These are phyloP conservation scores for Cadophora sp. DNA, from an alignment of 2,329 filamentous ascomycete genomes.

Conservation along the genomic window DNA sequence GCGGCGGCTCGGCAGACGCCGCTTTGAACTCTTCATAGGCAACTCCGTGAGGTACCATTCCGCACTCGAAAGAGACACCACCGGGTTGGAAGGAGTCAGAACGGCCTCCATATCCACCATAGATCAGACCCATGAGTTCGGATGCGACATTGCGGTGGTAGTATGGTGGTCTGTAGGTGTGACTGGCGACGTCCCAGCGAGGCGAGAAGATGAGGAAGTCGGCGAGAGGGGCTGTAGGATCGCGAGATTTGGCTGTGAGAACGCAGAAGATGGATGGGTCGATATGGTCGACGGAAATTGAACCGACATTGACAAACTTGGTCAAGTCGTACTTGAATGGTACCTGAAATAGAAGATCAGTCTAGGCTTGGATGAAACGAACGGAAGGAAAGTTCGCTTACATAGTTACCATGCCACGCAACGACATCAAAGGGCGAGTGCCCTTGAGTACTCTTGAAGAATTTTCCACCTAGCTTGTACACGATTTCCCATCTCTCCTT, in stretches of 20 bases:
- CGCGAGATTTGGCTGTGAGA: slow-evolving; percentile 63
- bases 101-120: slow-evolving; percentile 64
- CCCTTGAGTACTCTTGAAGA: slow-evolving; percentile 68
- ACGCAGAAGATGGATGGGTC: slow-evolving; percentile 73
- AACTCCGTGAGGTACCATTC: slow-evolving; percentile 56
- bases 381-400: slow-evolving; percentile 8
- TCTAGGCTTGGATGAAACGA: slow-evolving; percentile 27
- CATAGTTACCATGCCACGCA: slow-evolving; percentile 73
- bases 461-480: slow-evolving; percentile 69
- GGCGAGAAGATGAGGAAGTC: slow-evolving; percentile 75
- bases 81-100: slow-evolving; percentile 64
- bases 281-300: slow-evolving; percentile 67
- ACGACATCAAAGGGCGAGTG: slow-evolving; percentile 81
- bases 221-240: slow-evolving; percentile 60
- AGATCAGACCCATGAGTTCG: slow-evolving; percentile 54
- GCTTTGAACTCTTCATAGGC: slow-evolving; percentile 52
- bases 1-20: slow-evolving; percentile 55
- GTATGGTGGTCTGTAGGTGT: slow-evolving; percentile 65
- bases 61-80: slow-evolving; percentile 50
- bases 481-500: slow-evolving; percentile 43
- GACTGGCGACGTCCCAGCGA: slow-evolving; percentile 67
- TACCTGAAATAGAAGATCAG: slow-evolving; percentile 38
- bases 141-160: slow-evolving; percentile 62
- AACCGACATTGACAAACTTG: slow-evolving; percentile 65
- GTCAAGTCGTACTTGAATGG: slow-evolving; percentile 81